Percentiles rank a stretch among this genome's conserved stretches.
Evolutionary conservation across 805 yeast genomes (phyloP).

Genomic region (Kodamaea fukazawae): DNA sequence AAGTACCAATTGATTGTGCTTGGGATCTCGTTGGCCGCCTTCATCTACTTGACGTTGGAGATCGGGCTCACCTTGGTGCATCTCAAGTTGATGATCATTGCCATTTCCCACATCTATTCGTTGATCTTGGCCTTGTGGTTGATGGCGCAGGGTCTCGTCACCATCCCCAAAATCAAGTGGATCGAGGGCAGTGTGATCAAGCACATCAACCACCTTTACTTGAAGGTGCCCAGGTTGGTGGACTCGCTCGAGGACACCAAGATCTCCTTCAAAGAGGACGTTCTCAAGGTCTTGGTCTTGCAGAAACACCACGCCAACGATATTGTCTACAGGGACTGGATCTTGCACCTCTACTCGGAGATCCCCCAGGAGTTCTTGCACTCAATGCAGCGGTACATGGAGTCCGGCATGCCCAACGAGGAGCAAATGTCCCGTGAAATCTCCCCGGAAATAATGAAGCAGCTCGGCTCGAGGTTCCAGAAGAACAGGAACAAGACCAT

Average conservation of each 20-base stretch:
- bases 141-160: conserved; percentile 77
- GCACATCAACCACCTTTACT: conserved; percentile 41
- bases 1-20: conserved; percentile 61
- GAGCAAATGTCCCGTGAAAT: conserved; percentile 32
- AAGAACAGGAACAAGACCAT: conserved; percentile 49
- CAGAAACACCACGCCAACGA: conserved; percentile 41
- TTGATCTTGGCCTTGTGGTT: conserved; percentile 74
- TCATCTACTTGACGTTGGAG: conserved; percentile 55
- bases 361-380: conserved; percentile 41
- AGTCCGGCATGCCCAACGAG: conserved; percentile 15
- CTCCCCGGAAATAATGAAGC: conserved; percentile 45
- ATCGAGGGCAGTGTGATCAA: conserved; percentile 29
- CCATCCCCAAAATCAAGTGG: conserved; percentile 56
- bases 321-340: conserved; percentile 58
- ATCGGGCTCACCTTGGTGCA: conserved; percentile 54
- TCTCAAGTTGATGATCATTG: conserved; percentile 66
- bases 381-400: conserved; percentile 28
- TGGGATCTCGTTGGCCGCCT: conserved; percentile 49
- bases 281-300: conserved; percentile 55
- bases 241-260: conserved; percentile 65
- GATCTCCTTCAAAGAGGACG: conserved; percentile 59
- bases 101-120: conserved; percentile 74
- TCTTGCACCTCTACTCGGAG: conserved; percentile 49
- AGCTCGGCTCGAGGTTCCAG: conserved; percentile 51
- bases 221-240: conserved; percentile 53